Evolutionary conservation across 2,329 filamentous ascomycete species (phyloP).

Genomic region (Phialophora macrospora): DNA sequence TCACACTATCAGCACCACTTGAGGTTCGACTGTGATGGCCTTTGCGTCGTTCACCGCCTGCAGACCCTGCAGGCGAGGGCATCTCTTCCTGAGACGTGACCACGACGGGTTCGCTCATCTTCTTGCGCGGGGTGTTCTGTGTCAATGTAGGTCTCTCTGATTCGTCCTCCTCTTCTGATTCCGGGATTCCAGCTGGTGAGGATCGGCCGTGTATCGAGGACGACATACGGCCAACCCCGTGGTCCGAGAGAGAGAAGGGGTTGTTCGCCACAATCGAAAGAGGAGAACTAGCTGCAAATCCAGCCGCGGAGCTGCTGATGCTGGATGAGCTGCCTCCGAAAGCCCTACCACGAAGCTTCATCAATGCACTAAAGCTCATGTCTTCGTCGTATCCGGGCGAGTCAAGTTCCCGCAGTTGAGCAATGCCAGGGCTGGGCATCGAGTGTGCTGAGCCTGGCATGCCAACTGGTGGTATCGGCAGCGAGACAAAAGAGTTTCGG

Average conservation of each 20-base stretch:
- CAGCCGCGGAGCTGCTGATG: constrained; percentile 58
- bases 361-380: constrained; percentile 73
- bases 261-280: constrained; percentile 42
- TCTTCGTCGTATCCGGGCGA: constrained; percentile 62
- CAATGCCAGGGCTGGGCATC: constrained; percentile 72
- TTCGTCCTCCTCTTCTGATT: constrained; percentile 40
- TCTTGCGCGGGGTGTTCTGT: constrained; percentile 39
- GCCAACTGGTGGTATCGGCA: constrained; percentile 58
- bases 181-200: constrained; percentile 37
- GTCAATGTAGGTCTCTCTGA: constrained; percentile 38
- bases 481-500: constrained; percentile 83
- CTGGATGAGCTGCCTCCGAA: constrained; percentile 84
- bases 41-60: constrained; percentile 27
- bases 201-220: constrained; percentile 30
- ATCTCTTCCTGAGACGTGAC: constrained; percentile 35
- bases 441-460: constrained; percentile 54
- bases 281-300: constrained; percentile 45
- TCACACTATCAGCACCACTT: constrained; percentile 46
- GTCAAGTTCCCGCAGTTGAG: constrained; percentile 68
- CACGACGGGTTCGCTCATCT: constrained; percentile 23
- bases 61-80: constrained; percentile 22
- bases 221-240: constrained; percentile 21
- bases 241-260: constrained; percentile 37
- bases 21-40: constrained; percentile 44
- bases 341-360: constrained; percentile 73